phyloP scores from a whole-genome alignment of 2,329 filamentous ascomycete species.

The Geosmithia morbida region DNA sequence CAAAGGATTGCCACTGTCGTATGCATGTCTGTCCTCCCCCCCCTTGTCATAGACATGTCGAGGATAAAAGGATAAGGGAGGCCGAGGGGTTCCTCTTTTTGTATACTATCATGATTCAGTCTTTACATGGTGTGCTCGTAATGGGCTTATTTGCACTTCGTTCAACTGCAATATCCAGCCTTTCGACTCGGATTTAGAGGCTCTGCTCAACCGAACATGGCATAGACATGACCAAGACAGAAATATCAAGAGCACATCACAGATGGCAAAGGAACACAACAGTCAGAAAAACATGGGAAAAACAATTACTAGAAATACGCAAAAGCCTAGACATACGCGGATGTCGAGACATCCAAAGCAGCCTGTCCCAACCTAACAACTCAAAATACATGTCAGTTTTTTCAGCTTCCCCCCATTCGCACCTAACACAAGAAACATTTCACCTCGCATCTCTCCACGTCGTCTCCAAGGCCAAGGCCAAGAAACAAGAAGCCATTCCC shows the following conservation, averaged over 20 bases:
- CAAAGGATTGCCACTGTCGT: too few relatives aligned
- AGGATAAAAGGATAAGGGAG: too few relatives aligned
- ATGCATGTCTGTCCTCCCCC: background rate
- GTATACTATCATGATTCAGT: background rate
- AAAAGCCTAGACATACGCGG: slow-evolving; percentile 10
- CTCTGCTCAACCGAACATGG: background rate
- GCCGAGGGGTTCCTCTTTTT: background rate
- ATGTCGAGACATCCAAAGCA: slow-evolving; percentile 16
- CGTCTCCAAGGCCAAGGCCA: background rate
- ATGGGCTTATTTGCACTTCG: background rate
- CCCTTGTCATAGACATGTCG: too few relatives aligned
- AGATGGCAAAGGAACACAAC: slow-evolving; percentile 12
- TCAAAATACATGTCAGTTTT: slow-evolving; percentile 22
- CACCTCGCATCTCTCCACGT: background rate
- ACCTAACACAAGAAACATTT: background rate
- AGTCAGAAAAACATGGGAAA: too few relatives aligned
- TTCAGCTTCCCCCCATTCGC: slow-evolving; percentile 8
- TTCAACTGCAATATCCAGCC: background rate
- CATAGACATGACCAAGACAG: background rate
- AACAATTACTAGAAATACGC: slow-evolving; percentile 23
- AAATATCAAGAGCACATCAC: slow-evolving; percentile 6
- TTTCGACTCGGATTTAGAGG: too few relatives aligned
- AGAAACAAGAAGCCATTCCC: background rate
- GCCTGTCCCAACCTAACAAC: slow-evolving; percentile 14
- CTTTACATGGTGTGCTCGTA: background rate